Percentiles rank a stretch among this genome's conserved stretches.
These are phyloP conservation scores for Saturnispora sekii DNA, from an alignment of 805 yeast species.

Conservation along the genomic window DNA sequence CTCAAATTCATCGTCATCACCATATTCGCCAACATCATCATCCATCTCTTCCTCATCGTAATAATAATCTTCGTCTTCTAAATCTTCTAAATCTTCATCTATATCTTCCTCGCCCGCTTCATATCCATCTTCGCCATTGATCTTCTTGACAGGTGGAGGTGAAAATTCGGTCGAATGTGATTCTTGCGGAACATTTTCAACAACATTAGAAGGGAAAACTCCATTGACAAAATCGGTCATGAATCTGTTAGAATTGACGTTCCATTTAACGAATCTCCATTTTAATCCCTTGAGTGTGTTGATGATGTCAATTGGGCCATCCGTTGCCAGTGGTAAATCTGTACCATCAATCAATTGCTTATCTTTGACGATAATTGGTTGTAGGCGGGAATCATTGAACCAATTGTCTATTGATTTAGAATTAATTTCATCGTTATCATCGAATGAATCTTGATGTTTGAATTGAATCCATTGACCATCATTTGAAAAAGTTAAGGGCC, in stretches of 20 bases:
- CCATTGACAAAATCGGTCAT: slow-evolving; percentile 25
- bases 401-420: slow-evolving; percentile 12
- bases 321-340: slow-evolving; percentile 13
- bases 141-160: slow-evolving; percentile 9
- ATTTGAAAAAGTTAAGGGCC: slow-evolving; percentile 2
- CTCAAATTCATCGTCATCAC: not conserved
- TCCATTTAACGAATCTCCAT: slow-evolving; percentile 23
- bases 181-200: slow-evolving; percentile 13
- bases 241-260: slow-evolving; percentile 23
- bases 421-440: slow-evolving; percentile 2
- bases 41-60: slow-evolving; percentile 2
- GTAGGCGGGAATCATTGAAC: not conserved
- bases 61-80: slow-evolving; percentile 2
- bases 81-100: slow-evolving; percentile 8
- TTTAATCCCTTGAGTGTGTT: not conserved
- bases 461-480: slow-evolving; percentile 6
- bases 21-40: not conserved
- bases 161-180: no score
- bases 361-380: no score
- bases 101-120: slow-evolving; percentile 17
- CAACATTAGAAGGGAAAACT: slow-evolving; percentile 15
- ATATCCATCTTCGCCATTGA: slow-evolving; percentile 14
- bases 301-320: slow-evolving; percentile 6
- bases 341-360: slow-evolving; percentile 10
- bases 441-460: not conserved